Evolutionary conservation across 2,329 filamentous ascomycete genomes (phyloP).

Genomic region (Colletotrichum endophyticum): DNA sequence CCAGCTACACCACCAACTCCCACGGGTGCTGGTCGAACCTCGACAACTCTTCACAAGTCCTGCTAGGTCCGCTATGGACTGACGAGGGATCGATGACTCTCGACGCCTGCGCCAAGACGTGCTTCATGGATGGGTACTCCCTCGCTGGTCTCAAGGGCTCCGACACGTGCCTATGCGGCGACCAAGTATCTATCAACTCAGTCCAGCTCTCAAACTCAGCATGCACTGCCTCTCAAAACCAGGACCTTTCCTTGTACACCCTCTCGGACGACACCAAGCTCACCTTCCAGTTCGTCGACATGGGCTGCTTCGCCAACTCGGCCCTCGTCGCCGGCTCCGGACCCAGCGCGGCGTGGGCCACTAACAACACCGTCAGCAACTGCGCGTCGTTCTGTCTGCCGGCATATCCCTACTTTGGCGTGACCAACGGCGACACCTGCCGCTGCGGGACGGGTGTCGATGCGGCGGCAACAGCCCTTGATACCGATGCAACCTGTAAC

Average conservation of each 20-base stretch:
- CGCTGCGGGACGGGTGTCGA: not conserved
- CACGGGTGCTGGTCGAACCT: not conserved
- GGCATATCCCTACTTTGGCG: not conserved
- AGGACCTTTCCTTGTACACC: not conserved
- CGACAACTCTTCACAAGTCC: not conserved
- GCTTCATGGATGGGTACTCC: not conserved
- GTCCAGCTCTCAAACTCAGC: not conserved
- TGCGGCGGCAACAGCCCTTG: not conserved
- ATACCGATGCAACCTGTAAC: not conserved
- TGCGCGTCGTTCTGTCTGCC: not conserved
- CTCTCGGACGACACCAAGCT: not conserved
- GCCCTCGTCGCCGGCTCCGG: not conserved
- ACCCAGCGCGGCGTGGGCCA: not conserved
- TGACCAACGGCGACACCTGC: not conserved
- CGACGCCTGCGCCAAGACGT: not conserved
- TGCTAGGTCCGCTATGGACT: not conserved
- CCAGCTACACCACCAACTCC: not conserved
- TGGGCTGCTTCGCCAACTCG: not conserved
- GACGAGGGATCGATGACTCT: not conserved
- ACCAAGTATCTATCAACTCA: not conserved
- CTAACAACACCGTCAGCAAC: not conserved
- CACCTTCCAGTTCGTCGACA: not conserved
- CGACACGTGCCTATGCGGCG: not conserved
- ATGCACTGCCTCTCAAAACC: rapidly evolving
- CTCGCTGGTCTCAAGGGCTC: not conserved